Conservation (phyloP, 345 rosid species). For the Populus nigra region DNA sequence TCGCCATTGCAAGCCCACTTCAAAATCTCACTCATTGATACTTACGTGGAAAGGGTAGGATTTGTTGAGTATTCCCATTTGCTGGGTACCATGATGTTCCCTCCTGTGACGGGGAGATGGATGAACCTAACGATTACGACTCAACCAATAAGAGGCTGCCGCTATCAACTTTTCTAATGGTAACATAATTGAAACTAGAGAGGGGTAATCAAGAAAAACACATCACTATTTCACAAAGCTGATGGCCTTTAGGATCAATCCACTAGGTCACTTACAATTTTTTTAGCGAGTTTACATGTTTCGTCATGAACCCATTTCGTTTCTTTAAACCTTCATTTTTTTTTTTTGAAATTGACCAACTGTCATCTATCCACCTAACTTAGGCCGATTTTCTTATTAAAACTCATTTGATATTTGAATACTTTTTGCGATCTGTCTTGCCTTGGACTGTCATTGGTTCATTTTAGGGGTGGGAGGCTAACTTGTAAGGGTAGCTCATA, state of each 20-base stretch:
- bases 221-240: neutral
- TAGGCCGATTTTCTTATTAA: neutral
- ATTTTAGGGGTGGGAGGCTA: neutral
- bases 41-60: neutral
- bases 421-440: neutral
- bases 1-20: neutral
- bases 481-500: neutral
- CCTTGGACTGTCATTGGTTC: neutral
- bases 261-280: neutral
- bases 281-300: neutral
- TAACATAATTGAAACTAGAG: neutral
- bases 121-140: neutral
- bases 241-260: neutral
- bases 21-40: slow-evolving; percentile 1
- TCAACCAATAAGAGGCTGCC: neutral
- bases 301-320: neutral
- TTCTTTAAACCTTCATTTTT: neutral
- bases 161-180: neutral
- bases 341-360: neutral
- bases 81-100: neutral
- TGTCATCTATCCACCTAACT: neutral
- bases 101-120: neutral
- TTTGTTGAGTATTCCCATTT: neutral
- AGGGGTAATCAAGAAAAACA: neutral
- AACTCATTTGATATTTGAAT: neutral